phyloP scores from a whole-genome alignment of 1,284 basidiomycete species.

The Peniophora sp. region DNA sequence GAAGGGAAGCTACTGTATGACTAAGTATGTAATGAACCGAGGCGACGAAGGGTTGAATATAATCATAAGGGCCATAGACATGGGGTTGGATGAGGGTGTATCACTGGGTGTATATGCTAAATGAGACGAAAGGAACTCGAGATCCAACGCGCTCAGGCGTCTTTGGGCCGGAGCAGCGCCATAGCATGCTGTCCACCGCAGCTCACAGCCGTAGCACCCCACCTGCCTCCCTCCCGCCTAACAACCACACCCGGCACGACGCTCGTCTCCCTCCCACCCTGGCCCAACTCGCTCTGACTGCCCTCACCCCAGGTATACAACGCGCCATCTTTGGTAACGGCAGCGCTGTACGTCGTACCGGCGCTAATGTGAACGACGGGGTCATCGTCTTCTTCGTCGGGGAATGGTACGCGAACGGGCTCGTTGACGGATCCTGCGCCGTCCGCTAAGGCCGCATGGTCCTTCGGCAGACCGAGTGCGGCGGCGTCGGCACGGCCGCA shows the following conservation, averaged over 20 bases:
- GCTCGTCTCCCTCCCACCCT: constrained; percentile 50
- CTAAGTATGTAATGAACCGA: too few relatives aligned
- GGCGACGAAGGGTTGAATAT: too few relatives aligned
- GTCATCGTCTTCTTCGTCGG: constrained; percentile 48
- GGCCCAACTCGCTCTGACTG: constrained; percentile 62
- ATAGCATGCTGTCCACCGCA: constrained; percentile 71
- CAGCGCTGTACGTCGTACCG: constrained; percentile 80
- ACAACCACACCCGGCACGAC: constrained; percentile 57
- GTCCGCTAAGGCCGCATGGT: constrained; percentile 48
- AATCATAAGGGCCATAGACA: too few relatives aligned
- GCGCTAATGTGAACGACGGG: constrained; percentile 69
- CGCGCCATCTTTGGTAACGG: constrained; percentile 70
- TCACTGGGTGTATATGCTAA: too few relatives aligned
- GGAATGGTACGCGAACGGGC: constrained; percentile 63
- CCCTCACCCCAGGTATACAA: constrained; percentile 87
- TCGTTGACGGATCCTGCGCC: constrained; percentile 46
- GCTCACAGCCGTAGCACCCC: constrained; percentile 49
- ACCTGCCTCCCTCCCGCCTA: constrained; percentile 58
- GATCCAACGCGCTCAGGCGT: too few relatives aligned
- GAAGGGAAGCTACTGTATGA: too few relatives aligned
- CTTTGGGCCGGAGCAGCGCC: constrained; percentile 56
- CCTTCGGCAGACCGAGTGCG: constrained; percentile 68
- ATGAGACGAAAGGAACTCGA: too few relatives aligned
- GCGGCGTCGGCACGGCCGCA: constrained; percentile 74
- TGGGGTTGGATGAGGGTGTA: too few relatives aligned